These are phyloP conservation scores for Juncus inflexus DNA, from an alignment of 176 grass and related monocot genomes.

Conservation along the genomic window DNA sequence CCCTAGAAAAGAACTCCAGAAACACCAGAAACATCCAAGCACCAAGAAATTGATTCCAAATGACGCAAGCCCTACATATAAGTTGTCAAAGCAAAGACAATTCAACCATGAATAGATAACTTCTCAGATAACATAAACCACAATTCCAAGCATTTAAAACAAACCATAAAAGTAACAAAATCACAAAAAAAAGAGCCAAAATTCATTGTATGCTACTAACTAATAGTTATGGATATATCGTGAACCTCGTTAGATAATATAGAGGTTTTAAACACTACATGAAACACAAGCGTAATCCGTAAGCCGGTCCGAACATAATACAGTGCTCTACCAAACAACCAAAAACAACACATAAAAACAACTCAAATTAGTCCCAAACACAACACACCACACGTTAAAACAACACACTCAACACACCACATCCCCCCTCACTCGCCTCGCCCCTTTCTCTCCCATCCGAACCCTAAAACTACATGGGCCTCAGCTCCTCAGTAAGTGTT, in stretches of 20 bases:
- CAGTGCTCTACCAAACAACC: slow-evolving; percentile 25
- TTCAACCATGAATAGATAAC: too few species aligned
- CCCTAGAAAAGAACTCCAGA: too few species aligned
- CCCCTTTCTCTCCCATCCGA: background rate
- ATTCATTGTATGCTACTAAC: too few species aligned
- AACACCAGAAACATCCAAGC: too few species aligned
- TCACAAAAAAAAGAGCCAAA: too few species aligned
- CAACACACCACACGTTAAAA: slow-evolving; percentile 29
- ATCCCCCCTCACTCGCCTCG: slow-evolving; percentile 10
- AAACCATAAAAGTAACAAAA: too few species aligned
- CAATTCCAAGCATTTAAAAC: too few species aligned
- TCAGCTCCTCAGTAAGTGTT: slow-evolving; percentile 55
- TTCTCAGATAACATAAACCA: too few species aligned
- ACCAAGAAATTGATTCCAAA: too few species aligned
- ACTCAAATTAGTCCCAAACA: slow-evolving; percentile 27
- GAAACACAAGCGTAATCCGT: slow-evolving; percentile 23
- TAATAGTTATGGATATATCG: too few species aligned
- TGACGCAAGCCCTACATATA: too few species aligned
- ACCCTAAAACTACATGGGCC: slow-evolving; percentile 21
- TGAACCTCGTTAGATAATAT: slow-evolving; percentile 23
- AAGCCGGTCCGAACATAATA: slow-evolving; percentile 4
- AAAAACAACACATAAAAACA: slow-evolving; percentile 24
- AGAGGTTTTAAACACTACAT: slow-evolving; percentile 26
- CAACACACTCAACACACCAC: slow-evolving; percentile 11
- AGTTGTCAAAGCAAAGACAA: too few species aligned